Conservation (phyloP, 257 asterid genomes). For the Cynanchum wilfordii region DNA sequence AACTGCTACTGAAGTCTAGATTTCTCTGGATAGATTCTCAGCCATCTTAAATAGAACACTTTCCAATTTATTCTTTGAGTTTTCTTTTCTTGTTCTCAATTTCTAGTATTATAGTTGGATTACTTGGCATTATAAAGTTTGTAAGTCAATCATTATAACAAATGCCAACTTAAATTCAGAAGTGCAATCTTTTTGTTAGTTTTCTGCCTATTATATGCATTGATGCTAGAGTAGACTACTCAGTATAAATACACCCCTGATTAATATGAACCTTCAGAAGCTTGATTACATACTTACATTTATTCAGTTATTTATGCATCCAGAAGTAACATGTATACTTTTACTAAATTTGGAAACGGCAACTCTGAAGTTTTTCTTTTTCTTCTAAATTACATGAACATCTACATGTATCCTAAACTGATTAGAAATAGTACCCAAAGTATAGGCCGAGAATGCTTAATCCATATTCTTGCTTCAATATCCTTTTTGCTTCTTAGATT, state of each 20-base stretch:
- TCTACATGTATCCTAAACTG: neutral
- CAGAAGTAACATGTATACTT: neutral
- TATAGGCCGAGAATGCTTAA: neutral
- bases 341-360: neutral
- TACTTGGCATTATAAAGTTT: neutral
- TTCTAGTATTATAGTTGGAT: neutral
- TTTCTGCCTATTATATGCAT: neutral
- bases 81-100: neutral
- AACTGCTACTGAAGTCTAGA: neutral
- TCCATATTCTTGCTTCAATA: neutral
- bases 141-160: neutral
- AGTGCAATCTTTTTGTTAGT: neutral
- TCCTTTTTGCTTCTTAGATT: neutral
- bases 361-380: neutral
- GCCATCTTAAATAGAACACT: neutral
- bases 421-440: neutral
- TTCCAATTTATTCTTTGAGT: neutral
- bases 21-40: neutral
- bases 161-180: conserved; percentile 1
- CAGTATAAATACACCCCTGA: neutral
- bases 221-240: neutral
- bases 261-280: neutral
- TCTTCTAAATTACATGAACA: neutral
- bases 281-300: neutral
- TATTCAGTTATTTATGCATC: neutral